Conservation (phyloP, 2,329 filamentous ascomycete genomes). For the Fusarium sp. region DNA sequence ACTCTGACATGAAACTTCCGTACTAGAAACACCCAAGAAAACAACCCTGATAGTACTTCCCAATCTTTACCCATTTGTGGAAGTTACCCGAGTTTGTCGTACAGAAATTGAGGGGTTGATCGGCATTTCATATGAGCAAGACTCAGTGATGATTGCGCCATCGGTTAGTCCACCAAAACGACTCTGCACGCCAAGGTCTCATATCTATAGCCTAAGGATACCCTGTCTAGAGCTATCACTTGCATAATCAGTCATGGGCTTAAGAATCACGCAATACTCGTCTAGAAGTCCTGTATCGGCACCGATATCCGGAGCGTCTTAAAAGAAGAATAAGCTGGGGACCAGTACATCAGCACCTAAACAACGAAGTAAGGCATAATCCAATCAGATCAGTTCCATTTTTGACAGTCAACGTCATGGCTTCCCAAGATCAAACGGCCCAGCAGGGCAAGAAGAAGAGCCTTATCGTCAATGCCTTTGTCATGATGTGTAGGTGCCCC, state of each 20-base stretch:
- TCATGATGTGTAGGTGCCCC: constrained; percentile 49
- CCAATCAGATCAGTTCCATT: not conserved
- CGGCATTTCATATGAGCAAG: constrained; percentile 30
- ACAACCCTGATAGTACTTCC: not conserved
- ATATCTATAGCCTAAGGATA: not conserved
- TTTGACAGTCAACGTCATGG: constrained; percentile 14
- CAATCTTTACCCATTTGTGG: not conserved
- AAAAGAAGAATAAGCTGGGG: constrained; percentile 10
- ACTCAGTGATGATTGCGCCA: constrained; percentile 32
- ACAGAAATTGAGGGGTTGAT: not conserved
- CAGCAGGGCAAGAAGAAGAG: constrained; percentile 46
- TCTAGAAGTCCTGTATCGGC: not conserved
- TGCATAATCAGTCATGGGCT: constrained; percentile 25
- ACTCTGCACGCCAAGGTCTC: not conserved
- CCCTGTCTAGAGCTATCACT: not conserved
- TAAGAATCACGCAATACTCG: constrained; percentile 34
- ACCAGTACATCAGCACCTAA: not conserved
- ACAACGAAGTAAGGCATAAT: not conserved
- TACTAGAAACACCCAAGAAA: not conserved
- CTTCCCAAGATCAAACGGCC: constrained; percentile 14
- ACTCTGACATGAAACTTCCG: constrained; percentile 2
- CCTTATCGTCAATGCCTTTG: constrained; percentile 55
- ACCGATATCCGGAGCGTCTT: constrained; percentile 9
- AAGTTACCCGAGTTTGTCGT: not conserved
- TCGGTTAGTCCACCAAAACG: not conserved